Percentiles rank a stretch among this genome's conserved stretches.
These are phyloP conservation scores for Rhizopus stolonifer DNA, from an alignment of 371 early-diverging fungal genomes.

Conservation along the genomic window DNA sequence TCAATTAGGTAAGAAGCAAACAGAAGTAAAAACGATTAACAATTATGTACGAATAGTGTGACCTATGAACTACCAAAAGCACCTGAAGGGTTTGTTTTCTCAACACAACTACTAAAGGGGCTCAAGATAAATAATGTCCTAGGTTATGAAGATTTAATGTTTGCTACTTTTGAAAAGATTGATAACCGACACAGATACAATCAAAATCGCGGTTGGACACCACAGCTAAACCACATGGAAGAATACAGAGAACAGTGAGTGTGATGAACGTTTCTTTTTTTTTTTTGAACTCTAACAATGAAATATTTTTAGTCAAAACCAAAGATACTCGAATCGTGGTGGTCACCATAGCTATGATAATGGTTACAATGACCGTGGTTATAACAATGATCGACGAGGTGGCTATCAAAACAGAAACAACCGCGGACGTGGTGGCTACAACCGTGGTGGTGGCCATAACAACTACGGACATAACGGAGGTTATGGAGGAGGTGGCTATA, in stretches of 20 bases:
- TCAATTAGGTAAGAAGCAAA: constrained; percentile 44
- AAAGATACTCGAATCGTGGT: constrained; percentile 10
- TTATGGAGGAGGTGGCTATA: constrained; percentile 19
- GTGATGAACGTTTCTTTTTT: no score
- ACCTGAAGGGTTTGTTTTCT: constrained; percentile 42
- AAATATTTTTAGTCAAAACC: constrained; percentile 1
- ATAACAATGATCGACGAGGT: constrained; percentile 14
- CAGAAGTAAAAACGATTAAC: not conserved
- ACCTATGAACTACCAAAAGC: constrained; percentile 48
- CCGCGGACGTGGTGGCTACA: constrained; percentile 13
- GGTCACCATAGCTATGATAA: constrained; percentile 12
- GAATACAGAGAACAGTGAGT: constrained; percentile 46
- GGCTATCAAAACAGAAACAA: constrained; percentile 13
- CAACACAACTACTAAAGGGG: constrained; percentile 52
- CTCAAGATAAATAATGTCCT: constrained; percentile 49
- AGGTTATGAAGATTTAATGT: constrained; percentile 53
- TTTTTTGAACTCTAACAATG: no score
- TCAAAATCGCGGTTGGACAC: constrained; percentile 38
- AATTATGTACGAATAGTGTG: constrained; percentile 36
- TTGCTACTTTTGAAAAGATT: constrained; percentile 52
- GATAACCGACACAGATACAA: constrained; percentile 27
- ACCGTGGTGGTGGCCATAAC: constrained; percentile 14
- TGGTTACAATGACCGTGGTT: constrained; percentile 9
- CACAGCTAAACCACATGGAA: constrained; percentile 48
- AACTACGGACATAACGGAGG: constrained; percentile 16